phyloP scores from a whole-genome alignment of 2,329 filamentous ascomycete species.

The Fusarium virguliforme region DNA sequence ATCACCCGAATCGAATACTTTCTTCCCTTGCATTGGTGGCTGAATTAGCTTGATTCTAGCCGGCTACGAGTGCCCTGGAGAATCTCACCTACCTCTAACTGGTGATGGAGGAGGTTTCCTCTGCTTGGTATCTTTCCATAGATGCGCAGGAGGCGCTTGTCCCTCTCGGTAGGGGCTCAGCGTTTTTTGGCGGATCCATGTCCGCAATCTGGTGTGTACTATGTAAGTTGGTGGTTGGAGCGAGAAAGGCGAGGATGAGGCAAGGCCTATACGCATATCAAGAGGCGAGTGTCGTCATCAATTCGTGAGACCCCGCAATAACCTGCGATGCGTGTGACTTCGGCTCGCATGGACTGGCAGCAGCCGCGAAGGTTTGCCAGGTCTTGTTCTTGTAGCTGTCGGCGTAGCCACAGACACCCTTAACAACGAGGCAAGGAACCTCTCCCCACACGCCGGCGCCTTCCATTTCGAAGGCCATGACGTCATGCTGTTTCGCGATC shows the following conservation, averaged over 20 bases:
- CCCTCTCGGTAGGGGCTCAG: no score
- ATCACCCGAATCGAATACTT: slow-evolving; percentile 46
- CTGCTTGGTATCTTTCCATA: no score
- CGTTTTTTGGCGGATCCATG: no score
- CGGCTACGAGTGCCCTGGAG: not conserved
- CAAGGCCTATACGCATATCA: no score
- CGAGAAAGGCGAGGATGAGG: no score
- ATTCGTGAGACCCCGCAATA: no score
- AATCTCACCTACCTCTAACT: slow-evolving; percentile 31
- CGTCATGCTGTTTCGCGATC: slow-evolving; percentile 40
- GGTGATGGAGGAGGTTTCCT: slow-evolving; percentile 35
- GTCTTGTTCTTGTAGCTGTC: not conserved
- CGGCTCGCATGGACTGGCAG: no score
- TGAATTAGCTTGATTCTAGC: slow-evolving; percentile 13
- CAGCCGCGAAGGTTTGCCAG: not conserved
- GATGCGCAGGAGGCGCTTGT: no score
- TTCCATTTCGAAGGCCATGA: slow-evolving; percentile 55
- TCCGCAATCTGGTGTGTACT: no score
- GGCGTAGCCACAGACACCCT: slow-evolving; percentile 28
- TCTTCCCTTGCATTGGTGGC: slow-evolving; percentile 11
- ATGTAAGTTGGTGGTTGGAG: no score
- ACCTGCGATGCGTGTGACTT: no score
- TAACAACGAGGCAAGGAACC: slow-evolving; percentile 57
- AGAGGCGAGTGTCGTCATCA: no score
- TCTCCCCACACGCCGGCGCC: slow-evolving; percentile 52